phyloP scores from a whole-genome alignment of 345 rosid species.

The Iberis pinnata region DNA sequence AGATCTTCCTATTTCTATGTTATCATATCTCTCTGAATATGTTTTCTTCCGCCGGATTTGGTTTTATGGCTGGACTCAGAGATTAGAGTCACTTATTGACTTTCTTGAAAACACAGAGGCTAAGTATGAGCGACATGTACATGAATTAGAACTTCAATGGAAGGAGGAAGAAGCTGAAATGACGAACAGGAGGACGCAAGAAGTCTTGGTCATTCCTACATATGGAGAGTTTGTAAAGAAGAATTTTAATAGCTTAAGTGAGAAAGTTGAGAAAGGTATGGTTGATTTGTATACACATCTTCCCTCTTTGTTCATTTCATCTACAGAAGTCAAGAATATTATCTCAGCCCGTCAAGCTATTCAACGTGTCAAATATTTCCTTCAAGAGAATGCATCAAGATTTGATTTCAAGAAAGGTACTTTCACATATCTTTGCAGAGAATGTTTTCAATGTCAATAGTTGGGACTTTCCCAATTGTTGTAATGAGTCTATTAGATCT shows the following conservation, averaged over 20 bases:
- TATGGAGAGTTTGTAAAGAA: conserved; percentile 20
- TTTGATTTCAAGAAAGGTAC: conserved; percentile 2
- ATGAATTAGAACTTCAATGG: background rate
- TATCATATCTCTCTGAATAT: background rate
- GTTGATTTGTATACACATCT: conserved; percentile 33
- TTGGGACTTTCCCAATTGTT: conserved; percentile 66
- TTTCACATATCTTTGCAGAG: conserved; percentile 35
- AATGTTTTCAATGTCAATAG: conserved; percentile 61
- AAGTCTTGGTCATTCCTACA: background rate
- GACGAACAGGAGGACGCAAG: background rate
- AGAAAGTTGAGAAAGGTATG: conserved; percentile 15
- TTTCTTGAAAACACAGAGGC: conserved; percentile 24
- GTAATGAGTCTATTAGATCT: conserved; percentile 67
- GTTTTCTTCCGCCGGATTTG: background rate
- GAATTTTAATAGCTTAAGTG: background rate
- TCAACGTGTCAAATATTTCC: background rate
- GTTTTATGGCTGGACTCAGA: conserved; percentile 27
- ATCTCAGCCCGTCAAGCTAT: conserved; percentile 20
- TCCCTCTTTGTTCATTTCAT: conserved; percentile 27
- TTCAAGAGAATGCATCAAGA: background rate
- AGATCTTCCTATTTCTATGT: no score
- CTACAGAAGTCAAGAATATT: conserved; percentile 20
- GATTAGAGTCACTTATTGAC: conserved; percentile 15
- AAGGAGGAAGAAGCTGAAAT: background rate
- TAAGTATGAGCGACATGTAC: background rate